A percentile compares a stretch with the other conserved stretches of the same genome.
Conservation (phyloP, 345 rosid genomes). For the Anacardium occidentale region DNA sequence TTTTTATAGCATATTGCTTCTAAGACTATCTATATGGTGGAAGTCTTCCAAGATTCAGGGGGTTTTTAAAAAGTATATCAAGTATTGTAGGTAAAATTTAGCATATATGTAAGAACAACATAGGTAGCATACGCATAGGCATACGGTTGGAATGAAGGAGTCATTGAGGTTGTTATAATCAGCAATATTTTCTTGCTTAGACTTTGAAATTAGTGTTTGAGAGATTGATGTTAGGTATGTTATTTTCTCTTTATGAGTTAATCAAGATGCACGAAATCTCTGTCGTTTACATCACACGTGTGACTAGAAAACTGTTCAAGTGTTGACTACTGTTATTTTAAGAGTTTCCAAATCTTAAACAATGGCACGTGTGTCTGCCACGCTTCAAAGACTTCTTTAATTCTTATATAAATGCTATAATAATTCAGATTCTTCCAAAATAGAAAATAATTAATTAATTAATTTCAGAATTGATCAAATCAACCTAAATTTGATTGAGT, state of each 20-base stretch:
- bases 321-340: slow-evolving; percentile 18
- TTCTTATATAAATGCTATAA: no score
- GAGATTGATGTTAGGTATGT: slow-evolving; percentile 25
- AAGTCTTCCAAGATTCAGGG: slow-evolving; percentile 19
- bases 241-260: slow-evolving; percentile 23
- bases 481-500: neutral
- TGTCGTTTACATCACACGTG: slow-evolving; percentile 35
- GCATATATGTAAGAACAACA: neutral
- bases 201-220: slow-evolving; percentile 20
- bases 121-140: slow-evolving; percentile 13
- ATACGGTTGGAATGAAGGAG: slow-evolving; percentile 26
- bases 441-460: no score
- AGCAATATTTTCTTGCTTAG: slow-evolving; percentile 7
- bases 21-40: neutral
- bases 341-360: neutral
- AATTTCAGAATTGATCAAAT: neutral
- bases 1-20: slow-evolving; percentile 32
- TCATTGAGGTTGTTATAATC: slow-evolving; percentile 24
- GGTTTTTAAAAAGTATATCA: neutral
- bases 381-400: neutral
- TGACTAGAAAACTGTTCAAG: slow-evolving; percentile 23
- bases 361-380: neutral
- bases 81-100: slow-evolving; percentile 15
- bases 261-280: slow-evolving; percentile 22
- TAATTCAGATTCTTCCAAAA: neutral